These are phyloP conservation scores for Marasmius oreades DNA, from an alignment of 1,284 basidiomycete species.

Conservation along the genomic window DNA sequence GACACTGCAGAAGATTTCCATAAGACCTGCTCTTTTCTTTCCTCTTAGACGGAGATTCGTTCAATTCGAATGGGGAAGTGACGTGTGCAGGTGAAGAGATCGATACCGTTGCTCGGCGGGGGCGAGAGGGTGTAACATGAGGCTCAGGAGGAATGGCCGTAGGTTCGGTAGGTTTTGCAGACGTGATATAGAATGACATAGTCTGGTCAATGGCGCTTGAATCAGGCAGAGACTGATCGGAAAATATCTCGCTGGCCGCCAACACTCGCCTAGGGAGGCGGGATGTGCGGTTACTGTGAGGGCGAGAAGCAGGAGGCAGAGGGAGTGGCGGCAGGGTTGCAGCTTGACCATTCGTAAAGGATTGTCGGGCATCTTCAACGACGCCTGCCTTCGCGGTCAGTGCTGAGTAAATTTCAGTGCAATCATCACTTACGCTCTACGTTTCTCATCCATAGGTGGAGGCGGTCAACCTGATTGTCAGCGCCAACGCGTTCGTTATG, in stretches of 20 bases:
- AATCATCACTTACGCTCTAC: conserved; percentile 64
- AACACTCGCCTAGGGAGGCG: conserved; percentile 58
- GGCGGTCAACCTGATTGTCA: conserved; percentile 58
- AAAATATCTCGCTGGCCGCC: conserved; percentile 68
- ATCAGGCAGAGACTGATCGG: conserved; percentile 21
- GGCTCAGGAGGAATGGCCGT: conserved; percentile 27
- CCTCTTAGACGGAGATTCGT: conserved; percentile 53
- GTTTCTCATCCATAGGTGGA: conserved; percentile 74
- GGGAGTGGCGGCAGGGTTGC: conserved; percentile 57
- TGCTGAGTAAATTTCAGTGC: conserved; percentile 9
- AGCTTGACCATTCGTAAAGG: conserved; percentile 54
- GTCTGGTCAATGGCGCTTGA: conserved; percentile 32
- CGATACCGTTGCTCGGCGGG: conserved; percentile 64
- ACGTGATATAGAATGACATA: conserved; percentile 25
- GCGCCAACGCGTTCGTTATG: conserved; percentile 47
- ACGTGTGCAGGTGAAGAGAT: conserved; percentile 50
- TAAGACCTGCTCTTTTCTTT: conserved; percentile 65
- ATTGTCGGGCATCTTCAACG: conserved; percentile 70
- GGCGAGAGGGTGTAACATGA: conserved; percentile 45
- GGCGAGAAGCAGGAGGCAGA: conserved; percentile 51
- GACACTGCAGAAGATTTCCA: conserved; percentile 53
- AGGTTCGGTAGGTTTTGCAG: conserved; percentile 16
- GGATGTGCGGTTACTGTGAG: conserved; percentile 41
- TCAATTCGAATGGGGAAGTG: conserved; percentile 26
- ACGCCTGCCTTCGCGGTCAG: conserved; percentile 46